Base-by-base conservation (phyloP, 305 asterid genomes). In the Fraxinus velutina region DNA sequence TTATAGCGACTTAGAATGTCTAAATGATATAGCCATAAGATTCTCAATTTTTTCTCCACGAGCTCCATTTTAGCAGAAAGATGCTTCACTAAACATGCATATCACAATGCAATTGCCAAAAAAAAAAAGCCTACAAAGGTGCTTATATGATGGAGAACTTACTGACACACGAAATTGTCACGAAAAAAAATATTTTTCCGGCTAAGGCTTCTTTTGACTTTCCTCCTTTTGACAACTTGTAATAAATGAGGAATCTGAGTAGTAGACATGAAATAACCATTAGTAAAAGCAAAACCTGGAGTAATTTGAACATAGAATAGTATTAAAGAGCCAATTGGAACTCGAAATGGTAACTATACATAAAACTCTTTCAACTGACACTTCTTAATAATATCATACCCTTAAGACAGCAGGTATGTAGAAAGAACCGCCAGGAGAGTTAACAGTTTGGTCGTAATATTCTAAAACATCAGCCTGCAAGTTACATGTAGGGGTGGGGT, bases 401-500 rank as follows among this genome's bases (percentile, higher is more conserved):
- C 98, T 91, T 85, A 94, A 88, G 42, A 94, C 98, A 39, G 98
- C 98, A 85, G 98, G 98, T 83, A 94, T 94, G 76, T 91, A 92
- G 89, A 88, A 94, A 83, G 96, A 92, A 77, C 98, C 98, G 83
- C 88, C 89, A 27, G 98, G 95, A 83, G 98, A 94, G 85, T 86
- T 94, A 76, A 94, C 89, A 80, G 96, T 89, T 85, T 93, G 98
- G 78, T 91, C 98, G 88, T 94, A 94, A 85, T 94, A 94, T 87
- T 94, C 98, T 84, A 94, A 88, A 81, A 93, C 98, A 89, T 94
- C 98, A 80, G 97, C 98, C 98, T 94, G 94, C 90, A 90, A 83
- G 79, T 73, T 34, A 15, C 42, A 24, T 19, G 9, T 27, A 33
- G 74, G 36, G 74, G 60, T 5, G 75, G 75, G 42, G 1, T 13